Conservation (phyloP, 2,329 filamentous ascomycete species). For the Helicocarpus griseus region DNA sequence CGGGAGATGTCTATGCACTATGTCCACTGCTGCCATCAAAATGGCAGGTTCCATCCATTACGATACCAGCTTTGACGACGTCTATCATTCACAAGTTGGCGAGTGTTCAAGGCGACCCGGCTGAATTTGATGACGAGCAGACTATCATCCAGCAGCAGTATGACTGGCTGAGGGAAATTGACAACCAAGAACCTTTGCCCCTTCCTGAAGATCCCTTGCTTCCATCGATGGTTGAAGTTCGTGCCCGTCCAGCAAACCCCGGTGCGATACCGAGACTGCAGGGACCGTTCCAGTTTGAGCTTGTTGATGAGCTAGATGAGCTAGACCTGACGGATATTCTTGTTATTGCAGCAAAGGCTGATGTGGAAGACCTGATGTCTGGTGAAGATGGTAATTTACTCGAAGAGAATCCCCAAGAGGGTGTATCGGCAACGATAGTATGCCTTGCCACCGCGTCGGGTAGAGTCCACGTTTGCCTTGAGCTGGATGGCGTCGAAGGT, state of each 20-base stretch:
- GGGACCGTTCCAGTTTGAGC: constrained; percentile 48
- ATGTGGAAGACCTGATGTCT: constrained; percentile 43
- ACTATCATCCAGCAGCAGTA: constrained; percentile 45
- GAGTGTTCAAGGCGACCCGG: constrained; percentile 31
- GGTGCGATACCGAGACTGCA: constrained; percentile 51
- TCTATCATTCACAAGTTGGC: constrained; percentile 66
- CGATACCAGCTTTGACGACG: constrained; percentile 73
- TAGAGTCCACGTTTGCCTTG: constrained; percentile 50
- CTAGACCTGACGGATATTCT: constrained; percentile 53
- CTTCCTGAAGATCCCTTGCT: constrained; percentile 28
- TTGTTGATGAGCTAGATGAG: constrained; percentile 41
- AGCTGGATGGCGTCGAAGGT: constrained; percentile 52
- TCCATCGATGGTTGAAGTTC: constrained; percentile 41
- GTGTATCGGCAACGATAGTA: constrained; percentile 47
- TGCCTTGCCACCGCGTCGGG: constrained; percentile 48
- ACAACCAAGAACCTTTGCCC: constrained; percentile 43
- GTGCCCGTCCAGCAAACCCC: constrained; percentile 43
- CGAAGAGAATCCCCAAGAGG: constrained; percentile 33
- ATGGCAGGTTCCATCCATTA: constrained; percentile 67
- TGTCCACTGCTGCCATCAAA: constrained; percentile 81
- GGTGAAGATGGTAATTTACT: constrained; percentile 36
- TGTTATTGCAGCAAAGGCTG: constrained; percentile 44
- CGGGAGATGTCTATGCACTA: constrained; percentile 85
- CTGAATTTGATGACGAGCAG: constrained; percentile 33
- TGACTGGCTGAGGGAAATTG: constrained; percentile 49